Evolutionary conservation across 768 basidiomycete genomes (phyloP).

Genomic region (Serendipita vermifera): DNA sequence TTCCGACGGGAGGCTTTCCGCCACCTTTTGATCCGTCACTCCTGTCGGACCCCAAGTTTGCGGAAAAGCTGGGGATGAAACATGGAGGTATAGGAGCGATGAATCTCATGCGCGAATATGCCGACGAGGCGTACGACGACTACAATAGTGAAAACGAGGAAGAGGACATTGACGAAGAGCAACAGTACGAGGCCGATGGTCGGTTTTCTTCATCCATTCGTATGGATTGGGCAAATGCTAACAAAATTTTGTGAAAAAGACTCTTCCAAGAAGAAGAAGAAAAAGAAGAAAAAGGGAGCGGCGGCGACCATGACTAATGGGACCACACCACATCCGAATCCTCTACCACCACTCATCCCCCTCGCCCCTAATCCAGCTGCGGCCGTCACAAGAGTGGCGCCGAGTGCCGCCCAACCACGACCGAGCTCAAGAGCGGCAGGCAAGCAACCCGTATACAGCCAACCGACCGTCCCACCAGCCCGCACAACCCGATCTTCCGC

Average conservation of each 20-base stretch:
- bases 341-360: constrained; percentile 28
- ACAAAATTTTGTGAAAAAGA: constrained; percentile 4
- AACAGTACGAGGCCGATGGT: constrained; percentile 13
- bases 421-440: constrained; percentile 79
- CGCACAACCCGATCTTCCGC: constrained; percentile 23
- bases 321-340: constrained; percentile 19
- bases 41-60: constrained; percentile 35
- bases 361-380: constrained; percentile 29
- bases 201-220: background rate
- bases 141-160: constrained; percentile 37
- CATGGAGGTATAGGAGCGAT: constrained; percentile 19
- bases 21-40: constrained; percentile 41
- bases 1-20: constrained; percentile 21
- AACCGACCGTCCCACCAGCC: constrained; percentile 25
- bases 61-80: constrained; percentile 39
- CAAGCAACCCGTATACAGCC: constrained; percentile 64
- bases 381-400: constrained; percentile 30
- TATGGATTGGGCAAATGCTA: background rate
- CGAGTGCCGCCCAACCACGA: constrained; percentile 15
- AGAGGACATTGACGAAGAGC: constrained; percentile 30
- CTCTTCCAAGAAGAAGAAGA: constrained; percentile 33
- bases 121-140: constrained; percentile 31
- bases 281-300: constrained; percentile 33
- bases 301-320: constrained; percentile 18
- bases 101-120: constrained; percentile 29